Evolutionary conservation across 495 filamentous ascomycete genomes (phyloP), one percentile per base, ranked within the genome.

Genomic region (Sabuloglossum arenarium): DNA sequence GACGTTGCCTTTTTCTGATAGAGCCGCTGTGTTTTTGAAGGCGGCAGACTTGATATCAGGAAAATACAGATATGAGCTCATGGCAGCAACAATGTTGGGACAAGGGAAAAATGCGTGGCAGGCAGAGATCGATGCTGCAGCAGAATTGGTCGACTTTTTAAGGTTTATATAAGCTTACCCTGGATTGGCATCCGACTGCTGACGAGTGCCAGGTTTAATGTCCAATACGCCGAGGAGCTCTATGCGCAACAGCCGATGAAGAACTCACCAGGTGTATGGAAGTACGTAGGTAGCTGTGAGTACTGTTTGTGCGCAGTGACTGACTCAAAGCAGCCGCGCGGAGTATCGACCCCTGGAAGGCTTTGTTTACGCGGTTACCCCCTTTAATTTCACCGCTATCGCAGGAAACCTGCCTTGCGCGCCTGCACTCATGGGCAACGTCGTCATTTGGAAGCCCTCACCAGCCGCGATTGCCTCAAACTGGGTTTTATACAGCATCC

Each of bases 41-140:
- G 88, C 88, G 0, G 88, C 88, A 11, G 88, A 94, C 64, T 70
- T 96, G 56, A 80, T 96, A 62, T 72, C 85, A 32, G 80, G 78
- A 59, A 94, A 94, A 68, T 94, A 96, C 71, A 78, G 88, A 61
- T 93, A 93, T 66, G 85, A 91, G 58, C 72, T 96, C 56, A 89
- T 94, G 83, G 88, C 89, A 6, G 77, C 87, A 37, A 96, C 88
- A 8, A 94, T 96, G 76, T 74, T 94, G 24, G 88, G 88, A 30
- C 88, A 96, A 68, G 88, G 88, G 59, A 96, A 96, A 75, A 94
- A 94, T 67, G 85, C 84, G 25, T 94, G 86, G 86, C 88, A 96
- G 67, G 88, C 88, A 21, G 88, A 96, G 76, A 94, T 96, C 61
- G 88, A 96, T 68, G 79, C 90, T 25, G 89, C 90, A 3, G 90